These are phyloP conservation scores for Zancudomyces culisetae DNA, from an alignment of 371 early-diverging fungal genomes.

Conservation along the genomic window DNA sequence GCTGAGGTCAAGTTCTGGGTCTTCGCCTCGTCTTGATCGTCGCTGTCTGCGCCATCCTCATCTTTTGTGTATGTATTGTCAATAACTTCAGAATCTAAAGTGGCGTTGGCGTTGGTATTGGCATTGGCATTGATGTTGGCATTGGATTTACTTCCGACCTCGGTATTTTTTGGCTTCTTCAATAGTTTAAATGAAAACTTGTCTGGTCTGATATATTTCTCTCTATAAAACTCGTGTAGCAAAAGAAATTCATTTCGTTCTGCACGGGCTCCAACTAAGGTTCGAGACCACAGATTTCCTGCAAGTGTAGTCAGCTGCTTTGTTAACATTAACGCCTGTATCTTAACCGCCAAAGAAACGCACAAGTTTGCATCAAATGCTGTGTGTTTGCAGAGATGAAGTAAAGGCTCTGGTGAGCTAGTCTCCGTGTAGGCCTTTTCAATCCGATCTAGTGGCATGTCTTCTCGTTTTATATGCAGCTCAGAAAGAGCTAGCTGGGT, in stretches of 20 bases:
- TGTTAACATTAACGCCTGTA: constrained; percentile 86
- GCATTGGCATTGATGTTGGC: too few species aligned
- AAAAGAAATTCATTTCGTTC: constrained; percentile 97
- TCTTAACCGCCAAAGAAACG: constrained; percentile 59
- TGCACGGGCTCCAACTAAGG: constrained; percentile 84
- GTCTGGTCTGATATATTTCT: constrained; percentile 85
- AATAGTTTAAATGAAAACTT: too few species aligned
- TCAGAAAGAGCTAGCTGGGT: constrained; percentile 55
- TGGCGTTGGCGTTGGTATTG: too few species aligned
- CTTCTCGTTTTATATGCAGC: constrained; percentile 62
- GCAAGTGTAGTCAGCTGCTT: constrained; percentile 82
- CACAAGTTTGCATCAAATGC: constrained; percentile 71
- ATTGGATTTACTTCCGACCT: too few species aligned
- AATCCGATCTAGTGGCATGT: constrained; percentile 64
- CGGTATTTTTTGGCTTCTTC: too few species aligned
- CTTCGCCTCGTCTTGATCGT: background rate
- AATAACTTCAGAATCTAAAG: background rate
- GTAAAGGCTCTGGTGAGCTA: constrained; percentile 31
- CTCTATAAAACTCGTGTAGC: constrained; percentile 88
- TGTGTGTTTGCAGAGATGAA: constrained; percentile 55
- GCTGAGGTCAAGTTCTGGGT: background rate
- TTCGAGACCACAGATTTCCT: constrained; percentile 87
- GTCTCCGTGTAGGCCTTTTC: constrained; percentile 36
- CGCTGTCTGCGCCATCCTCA: background rate
- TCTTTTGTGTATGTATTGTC: background rate